Conservation (phyloP, 257 asterid genomes). For the Nicotiana obtusifolia region DNA sequence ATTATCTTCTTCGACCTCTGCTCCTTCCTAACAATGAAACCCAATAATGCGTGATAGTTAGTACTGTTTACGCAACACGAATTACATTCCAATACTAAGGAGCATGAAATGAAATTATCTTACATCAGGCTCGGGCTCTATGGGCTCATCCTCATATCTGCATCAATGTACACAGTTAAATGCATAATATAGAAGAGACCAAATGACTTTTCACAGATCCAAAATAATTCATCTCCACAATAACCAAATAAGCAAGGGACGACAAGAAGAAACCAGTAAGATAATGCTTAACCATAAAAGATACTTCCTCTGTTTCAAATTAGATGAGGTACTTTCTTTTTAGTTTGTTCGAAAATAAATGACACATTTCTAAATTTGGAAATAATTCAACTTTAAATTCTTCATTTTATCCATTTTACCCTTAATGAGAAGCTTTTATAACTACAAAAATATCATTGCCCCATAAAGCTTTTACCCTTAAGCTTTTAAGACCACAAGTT, state of each 20-base stretch:
- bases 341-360: no score
- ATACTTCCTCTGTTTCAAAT: no score
- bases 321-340: no score
- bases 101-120: conserved; percentile 10
- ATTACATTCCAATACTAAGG: not conserved
- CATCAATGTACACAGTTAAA: not conserved
- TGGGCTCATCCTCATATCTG: conserved; percentile 79
- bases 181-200: not conserved
- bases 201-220: not conserved
- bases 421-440: no score
- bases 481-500: no score
- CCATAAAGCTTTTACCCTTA: no score
- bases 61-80: not conserved
- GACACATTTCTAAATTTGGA: no score
- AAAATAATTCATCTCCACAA: not conserved
- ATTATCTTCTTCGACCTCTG: conserved; percentile 58
- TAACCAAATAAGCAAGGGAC: not conserved
- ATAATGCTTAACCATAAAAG: not conserved
- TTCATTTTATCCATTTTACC: no score
- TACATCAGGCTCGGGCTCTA: conserved; percentile 77
- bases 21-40: conserved; percentile 55
- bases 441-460: no score
- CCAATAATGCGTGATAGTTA: not conserved
- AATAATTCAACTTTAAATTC: no score
- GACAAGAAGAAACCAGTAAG: not conserved